Conservation (phyloP, 768 basidiomycete genomes). For the Suillus alpinus region DNA sequence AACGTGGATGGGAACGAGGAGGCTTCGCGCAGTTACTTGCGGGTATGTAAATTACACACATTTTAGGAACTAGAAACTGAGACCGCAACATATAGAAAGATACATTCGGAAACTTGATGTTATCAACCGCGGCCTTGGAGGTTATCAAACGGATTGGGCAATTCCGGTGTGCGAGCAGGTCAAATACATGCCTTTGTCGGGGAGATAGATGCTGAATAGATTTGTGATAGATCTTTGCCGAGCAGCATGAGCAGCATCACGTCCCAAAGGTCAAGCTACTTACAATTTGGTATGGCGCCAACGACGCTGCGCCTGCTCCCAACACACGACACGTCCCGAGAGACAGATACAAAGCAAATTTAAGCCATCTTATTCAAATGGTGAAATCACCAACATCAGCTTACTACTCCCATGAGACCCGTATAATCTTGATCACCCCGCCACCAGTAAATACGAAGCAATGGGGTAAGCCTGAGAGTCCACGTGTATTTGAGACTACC, state of each 20-base stretch:
- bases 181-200: neutral
- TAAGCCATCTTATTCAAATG: conserved; percentile 58
- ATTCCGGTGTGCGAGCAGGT: conserved; percentile 78
- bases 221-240: conserved; percentile 52
- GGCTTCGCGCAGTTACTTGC: conserved; percentile 72
- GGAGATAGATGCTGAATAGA: neutral
- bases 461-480: conserved; percentile 32
- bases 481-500: conserved; percentile 61
- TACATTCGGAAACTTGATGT: conserved; percentile 84
- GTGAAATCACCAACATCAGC: conserved; percentile 60
- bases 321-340: conserved; percentile 80
- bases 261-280: conserved; percentile 65
- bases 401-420: conserved; percentile 67
- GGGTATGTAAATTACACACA: conserved; percentile 14
- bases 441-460: conserved; percentile 74
- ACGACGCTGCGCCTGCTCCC: conserved; percentile 71
- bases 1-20: conserved; percentile 54
- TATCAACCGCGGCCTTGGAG: conserved; percentile 77
- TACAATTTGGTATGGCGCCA: conserved; percentile 87
- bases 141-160: conserved; percentile 87
- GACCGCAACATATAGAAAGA: conserved; percentile 43
- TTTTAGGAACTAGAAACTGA: neutral
- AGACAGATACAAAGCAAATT: conserved; percentile 60
- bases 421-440: conserved; percentile 78
- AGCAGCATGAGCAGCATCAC: conserved; percentile 40